Percentiles rank a stretch among this genome's conserved stretches.
Conservation (phyloP, 169 alveolate genomes). For the Cyclospora cayetanensis region DNA sequence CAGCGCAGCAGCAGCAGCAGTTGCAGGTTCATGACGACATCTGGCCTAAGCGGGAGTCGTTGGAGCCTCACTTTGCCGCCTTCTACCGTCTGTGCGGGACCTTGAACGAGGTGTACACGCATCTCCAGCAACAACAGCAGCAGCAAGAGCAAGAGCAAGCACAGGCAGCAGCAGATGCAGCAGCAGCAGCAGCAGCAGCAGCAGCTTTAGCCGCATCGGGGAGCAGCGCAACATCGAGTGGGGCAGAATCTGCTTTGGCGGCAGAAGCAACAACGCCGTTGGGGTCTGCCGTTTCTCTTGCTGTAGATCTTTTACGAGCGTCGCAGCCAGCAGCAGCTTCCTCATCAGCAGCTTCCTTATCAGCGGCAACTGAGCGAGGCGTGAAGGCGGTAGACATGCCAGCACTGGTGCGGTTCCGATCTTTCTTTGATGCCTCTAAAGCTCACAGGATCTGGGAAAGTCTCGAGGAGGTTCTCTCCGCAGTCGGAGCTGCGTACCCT, state of each 20-base stretch:
- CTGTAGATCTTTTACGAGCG: no score
- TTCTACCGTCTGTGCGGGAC: not conserved
- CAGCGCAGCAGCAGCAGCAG: not conserved
- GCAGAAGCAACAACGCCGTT: not conserved
- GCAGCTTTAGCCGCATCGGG: not conserved
- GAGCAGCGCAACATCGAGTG: not conserved
- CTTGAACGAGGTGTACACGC: constrained; percentile 3
- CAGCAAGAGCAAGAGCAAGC: constrained; percentile 22
- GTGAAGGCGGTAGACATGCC: not conserved
- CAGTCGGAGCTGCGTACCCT: constrained; percentile 13
- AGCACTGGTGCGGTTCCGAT: not conserved
- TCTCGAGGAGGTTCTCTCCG: constrained; percentile 34
- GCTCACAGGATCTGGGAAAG: constrained; percentile 23
- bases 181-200: not conserved
- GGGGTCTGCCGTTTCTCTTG: not conserved
- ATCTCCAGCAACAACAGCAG: constrained; percentile 22
- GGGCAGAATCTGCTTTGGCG: not conserved
- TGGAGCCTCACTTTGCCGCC: constrained; percentile 40
- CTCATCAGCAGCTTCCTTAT: not conserved
- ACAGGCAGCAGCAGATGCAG: not conserved
- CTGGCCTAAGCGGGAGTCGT: not conserved
- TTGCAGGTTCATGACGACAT: constrained; percentile 42
- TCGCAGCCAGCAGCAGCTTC: not conserved
- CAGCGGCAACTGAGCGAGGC: not conserved
- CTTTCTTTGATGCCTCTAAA: not conserved